Conservation (phyloP, 192 early-diverging fungal species). For the Linnemannia hyalina region DNA sequence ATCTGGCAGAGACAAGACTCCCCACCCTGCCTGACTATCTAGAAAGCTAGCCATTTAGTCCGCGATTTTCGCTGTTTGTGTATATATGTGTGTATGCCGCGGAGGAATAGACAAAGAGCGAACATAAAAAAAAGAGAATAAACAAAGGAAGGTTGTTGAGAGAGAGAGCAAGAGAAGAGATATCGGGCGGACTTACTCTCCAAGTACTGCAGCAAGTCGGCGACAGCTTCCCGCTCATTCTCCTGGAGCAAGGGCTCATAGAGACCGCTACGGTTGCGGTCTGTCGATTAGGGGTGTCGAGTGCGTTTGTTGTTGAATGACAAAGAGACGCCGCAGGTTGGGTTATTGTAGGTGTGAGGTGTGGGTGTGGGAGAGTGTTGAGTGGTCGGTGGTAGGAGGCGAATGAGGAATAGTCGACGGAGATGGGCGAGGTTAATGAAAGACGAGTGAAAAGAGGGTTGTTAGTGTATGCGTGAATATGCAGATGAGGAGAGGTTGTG, state of each 20-base stretch:
- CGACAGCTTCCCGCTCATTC: conserved; percentile 78
- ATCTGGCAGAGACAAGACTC: background rate
- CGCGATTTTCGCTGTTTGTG: background rate
- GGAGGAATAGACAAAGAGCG: background rate
- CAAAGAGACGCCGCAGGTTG: no score
- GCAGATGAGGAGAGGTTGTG: background rate
- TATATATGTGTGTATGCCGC: background rate
- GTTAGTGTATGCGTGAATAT: conserved; percentile 8
- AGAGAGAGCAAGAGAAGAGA: background rate
- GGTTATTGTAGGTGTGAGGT: no score
- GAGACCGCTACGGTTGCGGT: conserved; percentile 61
- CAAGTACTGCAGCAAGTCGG: conserved; percentile 73
- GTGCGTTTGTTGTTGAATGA: background rate
- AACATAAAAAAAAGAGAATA: background rate
- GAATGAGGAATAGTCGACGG: background rate
- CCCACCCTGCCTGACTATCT: background rate
- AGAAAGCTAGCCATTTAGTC: background rate
- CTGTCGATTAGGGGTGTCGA: conserved; percentile 24
- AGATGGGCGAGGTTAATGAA: background rate
- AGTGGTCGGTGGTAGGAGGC: background rate
- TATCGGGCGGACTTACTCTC: conserved; percentile 65
- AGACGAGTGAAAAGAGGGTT: conserved; percentile 18
- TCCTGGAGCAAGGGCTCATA: conserved; percentile 78
- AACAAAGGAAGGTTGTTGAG: background rate
- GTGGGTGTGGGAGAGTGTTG: background rate